Base-by-base conservation (phyloP, 1,139 yeast species). In the Scheffersomyces insectosa region DNA sequence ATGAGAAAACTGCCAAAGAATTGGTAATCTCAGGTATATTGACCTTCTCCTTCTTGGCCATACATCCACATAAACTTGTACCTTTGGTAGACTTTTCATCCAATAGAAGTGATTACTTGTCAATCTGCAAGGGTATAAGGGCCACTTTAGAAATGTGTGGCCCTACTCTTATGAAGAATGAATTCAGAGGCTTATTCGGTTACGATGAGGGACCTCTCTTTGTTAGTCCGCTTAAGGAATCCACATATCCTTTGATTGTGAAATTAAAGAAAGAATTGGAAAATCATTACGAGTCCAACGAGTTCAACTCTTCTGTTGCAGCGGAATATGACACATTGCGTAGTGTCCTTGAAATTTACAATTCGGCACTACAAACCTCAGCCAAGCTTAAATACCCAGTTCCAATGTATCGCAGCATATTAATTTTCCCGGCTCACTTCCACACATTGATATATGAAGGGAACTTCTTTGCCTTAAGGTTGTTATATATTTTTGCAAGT, bases 21-120 rank as follows among this genome's bases (percentile, higher is more conserved):
- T 31, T 65, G 13, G 40, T 54, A 1, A 46, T 59, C 6, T 59
- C 67, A 2, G 55, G 60, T 7, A 50, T 63, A 12, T 39, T 68
- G 5, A 49, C 65, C 25, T 65, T 56, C 46, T 52, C 66, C 2
- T 67, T 57, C 40, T 45, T 69, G 12, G 65, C 66, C 3, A 45
- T 68, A 3, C 71, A 68, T 45, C 70, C 72, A 2, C 60, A 59
- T 44, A 52, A 50, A 34, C 42, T 65, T n/a, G 45, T 62, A 11
- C 70, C 72, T 2, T 47, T 69, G 27, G 52, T 70, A 1, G 49
- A 52, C 13, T 61, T 56, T 42, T 63, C 60, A 28, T 37, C 23
- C 11, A 42, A 40, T 13, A 53, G 48, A n/a, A 38, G 59, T 1
- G 67, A 62, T 41, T 50, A 54, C 16, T 36, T 66, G 2, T 54